A percentile compares a stretch with the other conserved stretches of the same genome.
Evolutionary conservation across 1,139 yeast species (phyloP).

Genomic region (Magnusiomyces suaveolens): DNA sequence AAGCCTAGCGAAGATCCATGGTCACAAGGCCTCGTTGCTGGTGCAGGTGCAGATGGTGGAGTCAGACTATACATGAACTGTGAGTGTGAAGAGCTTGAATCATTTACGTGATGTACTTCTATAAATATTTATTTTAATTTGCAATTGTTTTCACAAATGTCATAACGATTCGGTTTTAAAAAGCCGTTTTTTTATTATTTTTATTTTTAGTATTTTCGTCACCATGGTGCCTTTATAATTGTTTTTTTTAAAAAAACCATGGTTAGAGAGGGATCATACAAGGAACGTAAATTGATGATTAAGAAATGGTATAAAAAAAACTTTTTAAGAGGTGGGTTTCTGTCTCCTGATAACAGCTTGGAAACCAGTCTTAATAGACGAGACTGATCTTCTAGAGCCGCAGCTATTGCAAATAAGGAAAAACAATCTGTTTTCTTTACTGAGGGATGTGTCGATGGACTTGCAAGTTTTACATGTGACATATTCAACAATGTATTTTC

Average conservation of each 20-base stretch:
- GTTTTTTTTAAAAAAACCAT: neutral
- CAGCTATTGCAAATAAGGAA: conserved; percentile 97
- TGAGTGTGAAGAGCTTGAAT: neutral
- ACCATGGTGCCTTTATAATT: neutral
- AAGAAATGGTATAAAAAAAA: neutral
- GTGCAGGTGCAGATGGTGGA: neutral
- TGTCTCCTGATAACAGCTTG: conserved; percentile 62
- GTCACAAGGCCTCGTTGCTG: neutral
- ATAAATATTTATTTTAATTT: neutral
- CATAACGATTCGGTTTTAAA: too few relatives aligned
- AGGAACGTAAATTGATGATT: neutral
- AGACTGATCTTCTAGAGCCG: conserved; percentile 94
- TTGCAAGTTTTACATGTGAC: conserved; percentile 98
- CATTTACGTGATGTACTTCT: neutral
- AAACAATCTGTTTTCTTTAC: conserved; percentile 95
- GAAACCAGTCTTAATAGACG: conserved; percentile 98
- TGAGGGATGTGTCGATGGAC: conserved; percentile 90
- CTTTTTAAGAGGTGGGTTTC: neutral
- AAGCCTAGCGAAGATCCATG: neutral
- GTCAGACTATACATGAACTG: neutral
- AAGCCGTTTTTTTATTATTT: neutral
- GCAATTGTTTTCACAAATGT: neutral
- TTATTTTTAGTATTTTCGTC: too few relatives aligned
- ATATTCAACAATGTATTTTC: conserved; percentile 93
- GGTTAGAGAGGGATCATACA: neutral